phyloP scores from a whole-genome alignment of 2,329 filamentous ascomycete genomes.

The Leptographium flavum region DNA sequence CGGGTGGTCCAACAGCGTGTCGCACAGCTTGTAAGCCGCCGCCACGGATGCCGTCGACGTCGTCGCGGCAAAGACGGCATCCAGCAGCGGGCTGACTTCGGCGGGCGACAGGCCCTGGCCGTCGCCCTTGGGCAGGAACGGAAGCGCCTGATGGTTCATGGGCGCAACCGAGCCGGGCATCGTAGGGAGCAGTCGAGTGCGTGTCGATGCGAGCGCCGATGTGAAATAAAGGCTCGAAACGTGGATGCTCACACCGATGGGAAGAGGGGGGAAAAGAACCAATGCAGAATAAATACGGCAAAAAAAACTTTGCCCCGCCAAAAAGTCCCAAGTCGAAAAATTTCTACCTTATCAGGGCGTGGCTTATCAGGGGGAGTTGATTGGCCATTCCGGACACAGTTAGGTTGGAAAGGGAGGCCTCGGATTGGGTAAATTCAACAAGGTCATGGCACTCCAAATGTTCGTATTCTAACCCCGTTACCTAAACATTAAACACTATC shows the following conservation, averaged over 20 bases:
- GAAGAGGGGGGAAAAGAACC: too few species aligned
- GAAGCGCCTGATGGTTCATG: conserved; percentile 11
- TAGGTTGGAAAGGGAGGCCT: too few species aligned
- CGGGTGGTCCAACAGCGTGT: conserved; percentile 35
- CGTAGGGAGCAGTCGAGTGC: background rate
- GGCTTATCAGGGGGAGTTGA: too few species aligned
- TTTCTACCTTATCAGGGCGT: background rate
- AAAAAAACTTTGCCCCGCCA: conserved; percentile 1
- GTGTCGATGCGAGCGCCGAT: too few species aligned
- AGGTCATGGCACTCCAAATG: too few species aligned
- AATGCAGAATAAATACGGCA: background rate
- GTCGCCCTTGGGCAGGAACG: conserved; percentile 13
- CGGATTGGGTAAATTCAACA: too few species aligned
- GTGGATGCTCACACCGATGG: too few species aligned
- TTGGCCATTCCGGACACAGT: too few species aligned
- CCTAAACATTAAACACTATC: too few species aligned
- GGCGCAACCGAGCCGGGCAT: conserved; percentile 13
- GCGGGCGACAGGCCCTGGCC: conserved; percentile 38
- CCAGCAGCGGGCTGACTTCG: conserved; percentile 50
- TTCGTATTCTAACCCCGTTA: too few species aligned
- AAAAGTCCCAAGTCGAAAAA: too few species aligned
- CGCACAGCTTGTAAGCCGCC: conserved; percentile 46
- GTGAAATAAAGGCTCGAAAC: too few species aligned
- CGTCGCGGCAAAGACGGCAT: conserved; percentile 54
- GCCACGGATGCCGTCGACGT: conserved; percentile 57